Percentiles rank a stretch among this genome's conserved stretches.
Evolutionary conservation across 148 eudicot genomes (phyloP).

Genomic region (Vaccinium corymbosum): DNA sequence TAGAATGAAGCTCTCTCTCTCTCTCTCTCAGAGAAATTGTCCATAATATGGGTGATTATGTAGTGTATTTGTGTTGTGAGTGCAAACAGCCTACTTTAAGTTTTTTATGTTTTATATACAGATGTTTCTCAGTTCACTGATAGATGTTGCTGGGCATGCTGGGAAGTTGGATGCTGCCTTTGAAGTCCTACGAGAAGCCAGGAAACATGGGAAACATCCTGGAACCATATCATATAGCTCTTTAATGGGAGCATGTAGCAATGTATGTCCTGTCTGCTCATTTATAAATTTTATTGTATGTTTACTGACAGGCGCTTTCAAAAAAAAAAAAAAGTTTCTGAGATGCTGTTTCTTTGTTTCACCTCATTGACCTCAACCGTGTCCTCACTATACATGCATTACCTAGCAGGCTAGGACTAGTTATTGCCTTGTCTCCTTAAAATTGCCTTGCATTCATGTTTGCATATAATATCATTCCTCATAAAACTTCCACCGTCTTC

Average conservation of each 20-base stretch:
- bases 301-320: background rate
- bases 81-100: conserved; percentile 9
- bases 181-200: conserved; percentile 67
- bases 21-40: background rate
- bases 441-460: background rate
- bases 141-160: conserved; percentile 97
- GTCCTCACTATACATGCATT: background rate
- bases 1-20: background rate
- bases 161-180: conserved; percentile 84
- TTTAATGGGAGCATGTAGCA: conserved; percentile 98
- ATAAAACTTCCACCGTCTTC: background rate
- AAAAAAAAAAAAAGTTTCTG: background rate
- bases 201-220: conserved; percentile 47
- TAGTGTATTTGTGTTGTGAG: background rate
- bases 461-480: background rate
- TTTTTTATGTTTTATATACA: conserved; percentile 39
- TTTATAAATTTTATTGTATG: background rate
- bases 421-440: background rate
- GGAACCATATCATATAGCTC: conserved; percentile 88
- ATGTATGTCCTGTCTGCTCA: conserved; percentile 41
- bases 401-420: conserved; percentile 7
- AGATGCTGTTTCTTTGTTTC: background rate
- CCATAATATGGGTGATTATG: background rate
- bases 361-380: background rate
- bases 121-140: conserved; percentile 91